phyloP scores from a whole-genome alignment of 1,284 basidiomycete species.

The Trichosporon sp. region DNA sequence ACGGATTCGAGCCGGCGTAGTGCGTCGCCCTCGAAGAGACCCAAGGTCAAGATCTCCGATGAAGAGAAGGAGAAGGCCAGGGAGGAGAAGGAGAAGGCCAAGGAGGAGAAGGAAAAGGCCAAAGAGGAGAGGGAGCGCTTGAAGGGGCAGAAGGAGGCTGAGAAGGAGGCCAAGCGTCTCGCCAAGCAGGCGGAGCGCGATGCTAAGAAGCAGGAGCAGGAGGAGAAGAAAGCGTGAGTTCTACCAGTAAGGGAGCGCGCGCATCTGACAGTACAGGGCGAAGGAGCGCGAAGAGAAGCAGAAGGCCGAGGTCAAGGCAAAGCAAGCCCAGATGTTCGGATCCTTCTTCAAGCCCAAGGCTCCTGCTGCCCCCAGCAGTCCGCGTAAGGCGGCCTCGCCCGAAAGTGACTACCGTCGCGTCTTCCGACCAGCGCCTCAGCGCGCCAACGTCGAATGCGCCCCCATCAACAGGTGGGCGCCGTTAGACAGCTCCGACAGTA shows the following conservation, averaged over 20 bases:
- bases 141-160: conserved; percentile 12
- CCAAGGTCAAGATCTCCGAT: conserved; percentile 20
- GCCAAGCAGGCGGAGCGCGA: conserved; percentile 11
- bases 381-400: neutral
- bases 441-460: conserved; percentile 34
- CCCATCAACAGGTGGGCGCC: conserved; percentile 28
- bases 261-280: conserved; percentile 22
- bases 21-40: conserved; percentile 33
- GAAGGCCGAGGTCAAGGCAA: conserved; percentile 30
- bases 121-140: conserved; percentile 12
- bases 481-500: neutral
- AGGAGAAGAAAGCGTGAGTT: conserved; percentile 25
- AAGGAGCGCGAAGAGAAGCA: conserved; percentile 37
- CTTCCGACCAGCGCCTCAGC: conserved; percentile 29
- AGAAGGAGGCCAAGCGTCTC: conserved; percentile 11
- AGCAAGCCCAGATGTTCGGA: conserved; percentile 33
- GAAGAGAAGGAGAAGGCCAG: conserved; percentile 31
- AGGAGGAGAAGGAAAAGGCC: conserved; percentile 7
- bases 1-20: conserved; percentile 28
- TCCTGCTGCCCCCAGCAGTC: conserved; percentile 1
- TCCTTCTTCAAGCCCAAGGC: conserved; percentile 35
- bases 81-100: conserved; percentile 10
- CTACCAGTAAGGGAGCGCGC: neutral
- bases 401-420: conserved; percentile 28
- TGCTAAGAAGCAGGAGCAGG: conserved; percentile 10